These are phyloP conservation scores for Pyrenopolyporus hunteri DNA, from an alignment of 495 filamentous ascomycete genomes.

Conservation along the genomic window DNA sequence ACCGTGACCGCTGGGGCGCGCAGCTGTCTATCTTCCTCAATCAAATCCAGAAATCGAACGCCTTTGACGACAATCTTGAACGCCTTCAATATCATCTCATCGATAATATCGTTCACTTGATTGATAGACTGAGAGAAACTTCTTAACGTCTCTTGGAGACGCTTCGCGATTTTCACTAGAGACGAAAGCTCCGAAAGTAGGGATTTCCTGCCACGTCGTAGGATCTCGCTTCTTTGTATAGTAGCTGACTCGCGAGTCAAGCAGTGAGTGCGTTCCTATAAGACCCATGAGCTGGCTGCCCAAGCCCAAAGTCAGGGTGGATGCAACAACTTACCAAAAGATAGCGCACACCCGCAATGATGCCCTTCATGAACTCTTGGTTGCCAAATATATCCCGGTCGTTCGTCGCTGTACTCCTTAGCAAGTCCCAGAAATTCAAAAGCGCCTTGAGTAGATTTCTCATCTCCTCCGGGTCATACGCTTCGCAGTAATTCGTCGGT, in stretches of 20 bases:
- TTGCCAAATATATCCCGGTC: slow-evolving; percentile 76
- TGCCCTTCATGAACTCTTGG: slow-evolving; percentile 87
- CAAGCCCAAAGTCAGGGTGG: background rate
- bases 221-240: slow-evolving; percentile 73
- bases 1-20: slow-evolving; percentile 59
- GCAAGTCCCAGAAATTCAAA: slow-evolving; percentile 90
- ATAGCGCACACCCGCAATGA: slow-evolving; percentile 91
- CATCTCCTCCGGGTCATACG: slow-evolving; percentile 87
- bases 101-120: slow-evolving; percentile 76
- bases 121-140: slow-evolving; percentile 55
- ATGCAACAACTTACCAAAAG: slow-evolving; percentile 70
- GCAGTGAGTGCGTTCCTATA: slow-evolving; percentile 84
- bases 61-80: slow-evolving; percentile 93
- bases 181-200: slow-evolving; percentile 87
- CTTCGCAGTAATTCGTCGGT: slow-evolving; percentile 97
- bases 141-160: slow-evolving; percentile 68
- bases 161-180: slow-evolving; percentile 85
- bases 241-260: slow-evolving; percentile 78
- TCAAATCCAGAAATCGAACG: slow-evolving; percentile 89
- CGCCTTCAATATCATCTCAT: slow-evolving; percentile 90
- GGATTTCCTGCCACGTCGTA: slow-evolving; percentile 82
- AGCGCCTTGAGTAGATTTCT: slow-evolving; percentile 83
- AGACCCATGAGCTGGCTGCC: slow-evolving; percentile 19
- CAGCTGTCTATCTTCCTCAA: slow-evolving; percentile 69
- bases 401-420: slow-evolving; percentile 68